Evolutionary conservation across 805 yeast genomes (phyloP), one percentile per base, ranked within the genome.

Genomic region (Metschnikowia matae): DNA sequence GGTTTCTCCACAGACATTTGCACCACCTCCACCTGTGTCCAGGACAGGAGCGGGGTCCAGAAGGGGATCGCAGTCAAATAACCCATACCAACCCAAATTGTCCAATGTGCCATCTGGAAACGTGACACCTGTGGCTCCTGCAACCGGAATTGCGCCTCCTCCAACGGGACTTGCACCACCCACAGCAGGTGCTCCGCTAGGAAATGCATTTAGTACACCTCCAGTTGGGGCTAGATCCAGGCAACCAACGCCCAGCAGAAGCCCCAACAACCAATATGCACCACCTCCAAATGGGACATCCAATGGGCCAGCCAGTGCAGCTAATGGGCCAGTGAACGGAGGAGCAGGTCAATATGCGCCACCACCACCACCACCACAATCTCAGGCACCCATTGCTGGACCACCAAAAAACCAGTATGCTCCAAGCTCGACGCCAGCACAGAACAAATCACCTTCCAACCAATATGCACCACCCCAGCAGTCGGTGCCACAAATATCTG

Each of bases 331-430:
- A 20, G 46, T 59, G 48, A 70, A 71, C 55, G 29, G 29, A 26
- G 29, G 29, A 11, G 29, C 29, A 3, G 29, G 29, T 26, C 73
- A 78, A 40, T 74, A 71, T 53, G 78, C 76, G 26, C 44, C 51
- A 33, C 44, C 51, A 5, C 31, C 41, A 8, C 31, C 76, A 18
- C 20, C 20, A 33, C 44, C 51, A 13, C 31, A 31, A 8, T 18
- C 41, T 23, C 41, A 20, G 17, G 17, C 29, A 39, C 2, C 50
- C 37, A 32, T 14, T 15, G 6, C 43, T 15, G 37, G 29, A 7
- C 45, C 45, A 14, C 45, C 45, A 17, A 41, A 20, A 17, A 40
- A 13, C 23, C 73, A 78, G 38, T 74, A 71, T 53, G 77, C 75
- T 8, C 70, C 76, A 15, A 26, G 44, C 29, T 31, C 31, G 4